A percentile compares a stretch with the other conserved stretches of the same genome.
These are phyloP conservation scores for Globisporangium lucens DNA, from an alignment of 352 stramenopile genomes.

Conservation along the genomic window DNA sequence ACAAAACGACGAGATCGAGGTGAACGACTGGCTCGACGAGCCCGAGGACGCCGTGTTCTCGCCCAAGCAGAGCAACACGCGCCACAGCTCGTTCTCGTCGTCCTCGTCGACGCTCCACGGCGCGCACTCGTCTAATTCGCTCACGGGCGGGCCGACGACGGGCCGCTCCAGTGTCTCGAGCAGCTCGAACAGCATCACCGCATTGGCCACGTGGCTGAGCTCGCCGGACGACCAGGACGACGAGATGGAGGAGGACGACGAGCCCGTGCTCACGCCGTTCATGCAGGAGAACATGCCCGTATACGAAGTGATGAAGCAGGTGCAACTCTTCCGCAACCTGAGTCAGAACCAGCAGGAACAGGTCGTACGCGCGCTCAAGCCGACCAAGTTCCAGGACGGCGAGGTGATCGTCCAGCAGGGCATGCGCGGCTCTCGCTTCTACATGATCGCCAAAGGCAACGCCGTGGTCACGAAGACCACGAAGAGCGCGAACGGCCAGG, in stretches of 20 bases:
- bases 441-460: slow-evolving; percentile 89
- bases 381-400: slow-evolving; percentile 78
- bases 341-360: slow-evolving; percentile 87
- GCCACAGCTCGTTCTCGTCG: slow-evolving; percentile 54
- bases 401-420: slow-evolving; percentile 87
- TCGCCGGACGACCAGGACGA: slow-evolving; percentile 62
- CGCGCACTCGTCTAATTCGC: slow-evolving; percentile 31
- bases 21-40: slow-evolving; percentile 80
- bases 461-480: slow-evolving; percentile 84
- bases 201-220: slow-evolving; percentile 63
- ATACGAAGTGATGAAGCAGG: slow-evolving; percentile 87
- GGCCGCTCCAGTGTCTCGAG: slow-evolving; percentile 41
- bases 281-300: slow-evolving; percentile 83
- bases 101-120: slow-evolving; percentile 36
- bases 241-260: slow-evolving; percentile 62
- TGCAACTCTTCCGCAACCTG: slow-evolving; percentile 85
- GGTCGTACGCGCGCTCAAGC: slow-evolving; percentile 80
- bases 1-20: slow-evolving; percentile 48
- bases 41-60: slow-evolving; percentile 58
- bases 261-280: slow-evolving; percentile 66
- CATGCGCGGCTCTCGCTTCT: slow-evolving; percentile 80
- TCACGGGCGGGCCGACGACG: slow-evolving; percentile 24
- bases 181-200: slow-evolving; percentile 59
- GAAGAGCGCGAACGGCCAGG: slow-evolving; percentile 26
- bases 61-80: slow-evolving; percentile 29